Percentiles rank a stretch among this genome's conserved stretches.
Evolutionary conservation across 2,329 filamentous ascomycete species (phyloP).

Genomic region (Diplodia corticola): DNA sequence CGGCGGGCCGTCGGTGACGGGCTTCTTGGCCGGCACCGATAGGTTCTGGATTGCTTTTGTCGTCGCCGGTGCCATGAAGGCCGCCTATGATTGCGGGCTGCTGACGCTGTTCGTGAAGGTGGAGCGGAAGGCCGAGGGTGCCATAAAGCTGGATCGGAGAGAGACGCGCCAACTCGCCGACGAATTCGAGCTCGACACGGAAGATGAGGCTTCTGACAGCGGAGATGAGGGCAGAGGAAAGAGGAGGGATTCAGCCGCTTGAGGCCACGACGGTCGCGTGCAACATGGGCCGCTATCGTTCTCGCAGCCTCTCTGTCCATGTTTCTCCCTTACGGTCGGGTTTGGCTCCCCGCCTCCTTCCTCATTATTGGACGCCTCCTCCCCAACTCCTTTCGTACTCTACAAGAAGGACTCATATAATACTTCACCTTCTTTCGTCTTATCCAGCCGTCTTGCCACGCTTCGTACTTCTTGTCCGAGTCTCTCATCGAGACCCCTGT

Average conservation of each 20-base stretch:
- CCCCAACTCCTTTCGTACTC: no score
- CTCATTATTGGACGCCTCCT: no score
- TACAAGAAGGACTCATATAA: not conserved
- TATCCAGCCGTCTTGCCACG: not conserved
- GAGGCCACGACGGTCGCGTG: not conserved
- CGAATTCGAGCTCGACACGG: constrained; percentile 3
- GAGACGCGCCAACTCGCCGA: not conserved
- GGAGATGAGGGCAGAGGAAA: not conserved
- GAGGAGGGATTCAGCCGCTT: not conserved
- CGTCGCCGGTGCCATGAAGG: constrained; percentile 39
- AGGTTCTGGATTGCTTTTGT: constrained; percentile 44
- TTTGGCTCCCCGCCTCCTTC: no score
- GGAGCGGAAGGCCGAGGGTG: constrained; percentile 24
- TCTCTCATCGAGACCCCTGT: not conserved
- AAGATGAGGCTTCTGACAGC: not conserved
- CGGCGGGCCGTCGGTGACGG: constrained; percentile 38
- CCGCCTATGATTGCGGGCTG: constrained; percentile 38
- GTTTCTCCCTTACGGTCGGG: no score
- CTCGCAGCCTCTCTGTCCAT: no score
- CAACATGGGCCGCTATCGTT: no score
- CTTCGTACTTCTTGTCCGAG: not conserved
- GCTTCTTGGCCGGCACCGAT: constrained; percentile 35
- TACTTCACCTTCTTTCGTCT: not conserved
- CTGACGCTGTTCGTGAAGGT: constrained; percentile 39
- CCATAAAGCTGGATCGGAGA: not conserved